Percentiles rank a stretch among this genome's conserved stretches.
Conservation (phyloP, 78 protist species). For the Paratrimastix pyriformis region DNA sequence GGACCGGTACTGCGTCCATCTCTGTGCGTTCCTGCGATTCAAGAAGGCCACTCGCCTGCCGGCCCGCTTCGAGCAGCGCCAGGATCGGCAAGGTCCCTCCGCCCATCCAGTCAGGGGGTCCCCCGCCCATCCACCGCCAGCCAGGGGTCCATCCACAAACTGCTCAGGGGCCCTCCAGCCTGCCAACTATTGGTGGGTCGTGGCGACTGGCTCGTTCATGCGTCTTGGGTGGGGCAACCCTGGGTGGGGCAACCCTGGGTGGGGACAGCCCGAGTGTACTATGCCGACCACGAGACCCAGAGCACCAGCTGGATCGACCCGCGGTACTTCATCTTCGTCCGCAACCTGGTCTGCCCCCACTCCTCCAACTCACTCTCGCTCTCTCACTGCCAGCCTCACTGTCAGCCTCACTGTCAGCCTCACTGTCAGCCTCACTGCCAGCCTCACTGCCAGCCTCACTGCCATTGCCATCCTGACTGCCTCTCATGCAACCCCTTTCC, state of each 20-base stretch:
- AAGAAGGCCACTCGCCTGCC: constrained; percentile 20
- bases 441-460: no score
- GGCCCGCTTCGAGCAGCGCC: constrained; percentile 40
- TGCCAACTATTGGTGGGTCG: neutral
- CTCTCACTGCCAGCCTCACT: no score
- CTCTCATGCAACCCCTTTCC: no score
- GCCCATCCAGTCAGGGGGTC: neutral
- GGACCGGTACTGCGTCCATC: neutral
- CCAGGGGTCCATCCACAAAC: neutral
- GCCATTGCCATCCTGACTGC: no score
- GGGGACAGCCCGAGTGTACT: neutral
- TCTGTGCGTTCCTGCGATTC: neutral
- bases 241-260: no score
- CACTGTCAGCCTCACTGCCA: no score
- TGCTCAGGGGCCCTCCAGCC: neutral
- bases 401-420: no score
- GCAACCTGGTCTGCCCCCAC: no score
- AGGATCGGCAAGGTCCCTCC: neutral
- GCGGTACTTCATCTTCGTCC: neutral
- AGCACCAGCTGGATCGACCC: constrained; percentile 7
- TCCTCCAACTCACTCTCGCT: no score
- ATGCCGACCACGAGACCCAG: constrained; percentile 1
- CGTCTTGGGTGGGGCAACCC: no score
- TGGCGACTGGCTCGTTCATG: neutral
- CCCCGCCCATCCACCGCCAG: neutral